Percentiles rank a stretch among this genome's conserved stretches.
Conservation (phyloP, 2,329 filamentous ascomycete genomes). For the Blastomyces silverae region DNA sequence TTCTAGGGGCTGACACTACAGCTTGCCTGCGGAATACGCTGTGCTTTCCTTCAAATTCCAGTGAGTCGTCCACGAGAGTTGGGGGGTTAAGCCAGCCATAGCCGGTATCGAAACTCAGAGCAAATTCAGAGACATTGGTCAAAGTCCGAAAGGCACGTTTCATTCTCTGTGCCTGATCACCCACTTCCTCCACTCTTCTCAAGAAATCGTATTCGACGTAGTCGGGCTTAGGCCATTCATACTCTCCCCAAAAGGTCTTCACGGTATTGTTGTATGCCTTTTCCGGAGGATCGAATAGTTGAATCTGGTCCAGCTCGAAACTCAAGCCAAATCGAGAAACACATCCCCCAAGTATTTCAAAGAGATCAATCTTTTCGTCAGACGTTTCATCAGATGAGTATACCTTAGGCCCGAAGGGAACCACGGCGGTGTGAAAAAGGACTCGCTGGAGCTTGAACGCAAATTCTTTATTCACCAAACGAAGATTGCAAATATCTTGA, state of each 20-base stretch:
- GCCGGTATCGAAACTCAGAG: constrained; percentile 59
- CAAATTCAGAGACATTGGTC: constrained; percentile 54
- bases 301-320: constrained; percentile 57
- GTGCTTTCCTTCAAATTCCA: constrained; percentile 40
- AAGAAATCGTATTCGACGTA: constrained; percentile 56
- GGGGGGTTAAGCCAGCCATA: constrained; percentile 61
- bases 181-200: constrained; percentile 55
- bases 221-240: constrained; percentile 56
- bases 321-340: constrained; percentile 61
- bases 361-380: constrained; percentile 41
- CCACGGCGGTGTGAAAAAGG: constrained; percentile 58
- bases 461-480: constrained; percentile 56
- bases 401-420: constrained; percentile 59
- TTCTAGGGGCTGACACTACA: too few relatives aligned
- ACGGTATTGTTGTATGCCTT: constrained; percentile 52
- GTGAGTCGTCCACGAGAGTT: constrained; percentile 48
- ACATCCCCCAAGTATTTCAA: constrained; percentile 55
- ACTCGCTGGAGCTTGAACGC: constrained; percentile 52
- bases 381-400: constrained; percentile 33
- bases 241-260: constrained; percentile 57
- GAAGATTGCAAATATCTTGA: constrained; percentile 54
- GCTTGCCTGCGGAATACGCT: constrained; percentile 41
- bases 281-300: constrained; percentile 39
- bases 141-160: constrained; percentile 54
- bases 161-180: constrained; percentile 58